phyloP scores from a whole-genome alignment of 768 basidiomycete species.

The Suillus occidentalis region DNA sequence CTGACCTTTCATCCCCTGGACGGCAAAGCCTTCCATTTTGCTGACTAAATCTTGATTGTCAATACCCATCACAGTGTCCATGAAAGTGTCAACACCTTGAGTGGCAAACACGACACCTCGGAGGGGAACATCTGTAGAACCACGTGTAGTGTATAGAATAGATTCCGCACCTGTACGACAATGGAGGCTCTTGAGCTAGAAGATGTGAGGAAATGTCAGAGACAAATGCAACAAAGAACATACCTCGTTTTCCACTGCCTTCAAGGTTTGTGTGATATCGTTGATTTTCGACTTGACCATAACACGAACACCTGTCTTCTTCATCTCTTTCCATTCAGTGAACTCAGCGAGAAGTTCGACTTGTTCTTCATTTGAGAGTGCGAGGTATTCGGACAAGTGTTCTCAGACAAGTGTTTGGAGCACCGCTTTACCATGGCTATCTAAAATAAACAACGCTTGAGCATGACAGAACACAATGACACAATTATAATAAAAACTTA shows the following conservation, averaged over 20 bases:
- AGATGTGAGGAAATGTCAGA: too few relatives aligned
- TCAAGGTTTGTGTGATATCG: too few relatives aligned
- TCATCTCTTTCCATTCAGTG: not conserved
- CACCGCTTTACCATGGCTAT: not conserved
- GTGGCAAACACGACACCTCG: too few relatives aligned
- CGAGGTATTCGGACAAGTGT: not conserved
- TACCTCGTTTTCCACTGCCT: too few relatives aligned
- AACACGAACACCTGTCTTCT: too few relatives aligned
- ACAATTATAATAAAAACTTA: conserved; percentile 2
- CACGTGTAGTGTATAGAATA: too few relatives aligned
- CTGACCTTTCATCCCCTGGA: conserved; percentile 12
- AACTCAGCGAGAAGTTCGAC: not conserved
- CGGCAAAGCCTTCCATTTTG: conserved; percentile 12
- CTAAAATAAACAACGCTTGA: not conserved
- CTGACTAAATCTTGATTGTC: conserved; percentile 13
- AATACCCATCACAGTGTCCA: conserved; percentile 5
- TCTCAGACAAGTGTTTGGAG: not conserved
- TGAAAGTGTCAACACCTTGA: conserved; percentile 8
- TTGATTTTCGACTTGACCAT: too few relatives aligned
- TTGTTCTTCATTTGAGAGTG: conserved; percentile 1
- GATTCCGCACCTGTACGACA: too few relatives aligned
- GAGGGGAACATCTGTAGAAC: too few relatives aligned
- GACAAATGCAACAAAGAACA: too few relatives aligned
- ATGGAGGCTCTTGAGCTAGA: too few relatives aligned
- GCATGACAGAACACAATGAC: not conserved